phyloP scores from a whole-genome alignment of 768 basidiomycete species.

The Tricholoma flavovirens region DNA sequence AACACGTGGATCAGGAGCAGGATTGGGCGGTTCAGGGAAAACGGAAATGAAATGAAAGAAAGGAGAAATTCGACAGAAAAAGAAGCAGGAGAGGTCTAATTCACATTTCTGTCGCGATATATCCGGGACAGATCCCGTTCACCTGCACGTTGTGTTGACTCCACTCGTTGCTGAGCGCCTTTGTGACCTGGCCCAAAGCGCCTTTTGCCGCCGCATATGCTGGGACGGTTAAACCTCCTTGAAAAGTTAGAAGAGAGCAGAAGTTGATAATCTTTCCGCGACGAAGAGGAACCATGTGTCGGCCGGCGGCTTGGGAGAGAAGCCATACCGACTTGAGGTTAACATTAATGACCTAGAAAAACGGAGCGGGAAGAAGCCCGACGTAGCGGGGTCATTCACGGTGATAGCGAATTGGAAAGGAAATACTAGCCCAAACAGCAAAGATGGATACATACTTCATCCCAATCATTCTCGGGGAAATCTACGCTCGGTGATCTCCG shows the following conservation, averaged over 20 bases:
- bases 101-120: constrained; percentile 86
- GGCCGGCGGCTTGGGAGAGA: constrained; percentile 79
- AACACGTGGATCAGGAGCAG: constrained; percentile 3
- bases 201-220: constrained; percentile 93
- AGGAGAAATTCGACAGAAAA: not conserved
- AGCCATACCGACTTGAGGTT: constrained; percentile 88
- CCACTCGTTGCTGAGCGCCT: constrained; percentile 93
- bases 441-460: constrained; percentile 40
- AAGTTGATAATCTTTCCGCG: constrained; percentile 73
- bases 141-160: constrained; percentile 83
- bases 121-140: constrained; percentile 84
- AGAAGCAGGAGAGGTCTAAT: constrained; percentile 13
- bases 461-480: constrained; percentile 65
- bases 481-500: constrained; percentile 51
- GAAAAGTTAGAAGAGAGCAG: constrained; percentile 55
- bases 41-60: constrained; percentile 2
- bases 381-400: constrained; percentile 1
- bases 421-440: not conserved
- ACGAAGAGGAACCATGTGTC: constrained; percentile 76
- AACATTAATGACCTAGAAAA: constrained; percentile 67
- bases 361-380: not conserved
- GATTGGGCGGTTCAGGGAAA: not conserved
- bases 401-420: not conserved
- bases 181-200: constrained; percentile 78
- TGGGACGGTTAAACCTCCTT: constrained; percentile 70